Conservation (phyloP, 2,329 filamentous ascomycete species). For the Monosporascus sp. region DNA sequence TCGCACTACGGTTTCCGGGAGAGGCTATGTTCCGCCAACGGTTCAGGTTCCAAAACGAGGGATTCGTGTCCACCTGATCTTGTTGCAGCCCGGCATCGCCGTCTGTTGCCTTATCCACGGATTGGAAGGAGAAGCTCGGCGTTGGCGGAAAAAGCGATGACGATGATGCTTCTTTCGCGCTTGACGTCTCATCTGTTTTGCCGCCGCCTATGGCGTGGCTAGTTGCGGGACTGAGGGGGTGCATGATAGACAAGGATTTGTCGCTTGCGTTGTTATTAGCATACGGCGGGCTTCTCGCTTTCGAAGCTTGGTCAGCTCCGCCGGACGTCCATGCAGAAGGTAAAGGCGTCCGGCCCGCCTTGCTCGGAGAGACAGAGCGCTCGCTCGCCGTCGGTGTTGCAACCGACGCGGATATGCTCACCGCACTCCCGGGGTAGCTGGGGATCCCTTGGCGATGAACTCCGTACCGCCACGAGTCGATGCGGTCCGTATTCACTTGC, state of each 20-base stretch:
- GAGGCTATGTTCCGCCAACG: conserved; percentile 42
- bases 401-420: conserved; percentile 23
- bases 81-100: conserved; percentile 29
- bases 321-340: conserved; percentile 24
- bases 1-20: not conserved
- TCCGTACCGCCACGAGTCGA: conserved; percentile 79
- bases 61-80: conserved; percentile 35
- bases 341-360: conserved; percentile 31
- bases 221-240: conserved; percentile 35
- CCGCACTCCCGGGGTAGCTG: conserved; percentile 24
- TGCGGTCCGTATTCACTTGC: conserved; percentile 59
- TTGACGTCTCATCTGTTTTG: conserved; percentile 9
- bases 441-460: conserved; percentile 38
- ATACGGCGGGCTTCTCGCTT: conserved; percentile 41
- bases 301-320: conserved; percentile 37
- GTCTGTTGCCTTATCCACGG: conserved; percentile 35
- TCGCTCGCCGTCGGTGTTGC: conserved; percentile 41
- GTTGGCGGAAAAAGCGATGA: conserved; percentile 38
- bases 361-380: conserved; percentile 51
- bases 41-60: conserved; percentile 53
- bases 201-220: conserved; percentile 20
- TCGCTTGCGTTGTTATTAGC: conserved; percentile 1
- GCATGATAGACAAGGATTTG: conserved; percentile 13
- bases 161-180: conserved; percentile 13
- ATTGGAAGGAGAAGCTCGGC: conserved; percentile 49